Conservation (phyloP, 208 protist species). For the Acanthamoeba culbertsoni region DNA sequence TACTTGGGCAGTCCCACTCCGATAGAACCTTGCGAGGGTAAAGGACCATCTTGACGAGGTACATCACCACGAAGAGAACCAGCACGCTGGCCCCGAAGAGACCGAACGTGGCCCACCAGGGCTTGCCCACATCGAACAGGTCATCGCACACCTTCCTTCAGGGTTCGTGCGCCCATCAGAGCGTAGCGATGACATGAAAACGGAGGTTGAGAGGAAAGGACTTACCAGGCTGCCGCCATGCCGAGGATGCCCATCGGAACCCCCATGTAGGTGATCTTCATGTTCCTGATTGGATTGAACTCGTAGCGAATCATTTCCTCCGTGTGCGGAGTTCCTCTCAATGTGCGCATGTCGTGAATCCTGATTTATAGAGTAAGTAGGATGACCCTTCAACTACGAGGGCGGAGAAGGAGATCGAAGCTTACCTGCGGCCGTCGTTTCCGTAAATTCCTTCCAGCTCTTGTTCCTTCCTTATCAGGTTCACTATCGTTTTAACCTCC, state of each 20-base stretch:
- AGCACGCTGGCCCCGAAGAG: not conserved
- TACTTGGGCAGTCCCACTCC: conserved; percentile 34
- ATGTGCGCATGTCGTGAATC: not conserved
- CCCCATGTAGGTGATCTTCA: conserved; percentile 50
- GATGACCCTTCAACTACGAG: too few relatives aligned
- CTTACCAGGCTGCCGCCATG: not conserved
- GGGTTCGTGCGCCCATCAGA: not conserved
- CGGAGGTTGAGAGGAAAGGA: not conserved
- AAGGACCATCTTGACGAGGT: conserved; percentile 15
- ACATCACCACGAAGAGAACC: not conserved
- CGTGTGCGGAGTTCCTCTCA: not conserved
- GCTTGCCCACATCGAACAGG: not conserved
- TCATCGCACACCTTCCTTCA: not conserved
- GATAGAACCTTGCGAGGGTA: conserved; percentile 14
- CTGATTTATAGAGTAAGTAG: not conserved
- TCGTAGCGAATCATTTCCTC: conserved; percentile 44
- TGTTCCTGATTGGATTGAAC: conserved; percentile 52
- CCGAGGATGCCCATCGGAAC: not conserved
- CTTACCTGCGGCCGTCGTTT: not conserved
- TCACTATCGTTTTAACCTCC: conserved; percentile 16
- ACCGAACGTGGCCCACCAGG: not conserved
- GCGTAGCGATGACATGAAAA: not conserved
- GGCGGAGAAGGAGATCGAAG: too few relatives aligned
- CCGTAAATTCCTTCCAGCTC: not conserved
- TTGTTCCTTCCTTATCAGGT: not conserved